Conservation (phyloP, 2,329 filamentous ascomycete species). For the Scedosporium apiospermum region DNA sequence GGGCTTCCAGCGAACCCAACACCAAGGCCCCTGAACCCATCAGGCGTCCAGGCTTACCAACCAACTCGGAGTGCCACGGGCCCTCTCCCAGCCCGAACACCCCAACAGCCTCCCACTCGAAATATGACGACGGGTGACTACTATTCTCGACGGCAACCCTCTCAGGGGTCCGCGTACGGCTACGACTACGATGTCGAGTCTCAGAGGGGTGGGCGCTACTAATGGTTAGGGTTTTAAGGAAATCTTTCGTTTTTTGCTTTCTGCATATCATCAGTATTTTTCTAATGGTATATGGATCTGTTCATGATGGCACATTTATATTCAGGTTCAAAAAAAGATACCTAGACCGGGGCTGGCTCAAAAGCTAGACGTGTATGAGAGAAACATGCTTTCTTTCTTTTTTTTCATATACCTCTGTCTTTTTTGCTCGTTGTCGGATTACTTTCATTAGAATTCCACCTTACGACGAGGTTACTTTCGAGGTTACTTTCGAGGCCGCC, state of each 20-base stretch:
- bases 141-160: conserved; percentile 7
- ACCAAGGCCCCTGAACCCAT: conserved; percentile 12
- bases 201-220: conserved; percentile 20
- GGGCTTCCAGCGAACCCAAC: conserved; percentile 12
- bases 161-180: conserved; percentile 16
- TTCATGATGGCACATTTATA: not conserved
- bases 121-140: conserved; percentile 30
- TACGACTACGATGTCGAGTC: conserved; percentile 27
- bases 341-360: not conserved
- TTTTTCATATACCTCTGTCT: not conserved
- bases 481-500: too few species aligned
- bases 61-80: conserved; percentile 29
- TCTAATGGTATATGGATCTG: not conserved
- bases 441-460: not conserved
- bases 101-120: conserved; percentile 28
- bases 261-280: not conserved
- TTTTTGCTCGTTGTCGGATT: not conserved
- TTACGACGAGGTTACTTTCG: not conserved
- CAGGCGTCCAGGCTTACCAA: conserved; percentile 16
- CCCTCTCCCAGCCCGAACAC: conserved; percentile 22
- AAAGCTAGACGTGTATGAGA: not conserved
- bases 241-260: not conserved
- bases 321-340: not conserved
- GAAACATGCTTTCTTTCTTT: not conserved
- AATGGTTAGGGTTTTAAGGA: conserved; percentile 5